A percentile compares a stretch with the other conserved stretches of the same genome.
These are phyloP conservation scores for Mycosphaerella arachidis DNA, from an alignment of 2,329 filamentous ascomycete species.

Conservation along the genomic window DNA sequence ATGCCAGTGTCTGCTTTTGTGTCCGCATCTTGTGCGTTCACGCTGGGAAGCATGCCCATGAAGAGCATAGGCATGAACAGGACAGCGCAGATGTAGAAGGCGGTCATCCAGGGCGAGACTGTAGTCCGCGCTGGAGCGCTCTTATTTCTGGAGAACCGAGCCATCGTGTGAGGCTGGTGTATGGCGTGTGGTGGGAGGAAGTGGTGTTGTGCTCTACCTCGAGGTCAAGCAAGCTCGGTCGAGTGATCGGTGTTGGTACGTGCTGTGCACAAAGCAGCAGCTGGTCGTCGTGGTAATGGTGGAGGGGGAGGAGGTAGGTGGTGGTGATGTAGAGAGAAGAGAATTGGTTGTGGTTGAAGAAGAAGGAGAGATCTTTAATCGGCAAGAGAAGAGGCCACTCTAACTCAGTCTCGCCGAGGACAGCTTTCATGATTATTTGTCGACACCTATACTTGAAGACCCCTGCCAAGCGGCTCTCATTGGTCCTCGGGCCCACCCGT, in stretches of 20 bases:
- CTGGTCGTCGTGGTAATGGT: neutral
- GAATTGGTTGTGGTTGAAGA: neutral
- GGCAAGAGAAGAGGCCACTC: neutral
- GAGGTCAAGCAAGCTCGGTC: neutral
- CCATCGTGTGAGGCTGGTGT: constrained; percentile 31
- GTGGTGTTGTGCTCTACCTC: constrained; percentile 3
- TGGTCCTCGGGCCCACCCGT: neutral
- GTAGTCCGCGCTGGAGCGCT: constrained; percentile 23
- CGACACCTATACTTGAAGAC: neutral
- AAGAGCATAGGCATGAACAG: constrained; percentile 81
- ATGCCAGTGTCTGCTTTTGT: constrained; percentile 71
- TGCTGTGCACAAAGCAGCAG: neutral
- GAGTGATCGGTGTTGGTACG: neutral
- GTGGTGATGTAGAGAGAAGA: neutral
- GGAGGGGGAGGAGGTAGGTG: neutral
- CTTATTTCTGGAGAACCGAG: constrained; percentile 33
- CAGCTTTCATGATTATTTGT: neutral
- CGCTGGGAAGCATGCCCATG: constrained; percentile 56
- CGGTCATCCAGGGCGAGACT: constrained; percentile 62
- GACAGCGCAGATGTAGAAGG: constrained; percentile 87
- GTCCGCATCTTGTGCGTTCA: constrained; percentile 58
- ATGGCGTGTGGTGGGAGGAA: neutral
- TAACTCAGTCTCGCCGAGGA: neutral
- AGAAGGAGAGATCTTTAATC: neutral
- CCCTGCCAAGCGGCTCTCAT: neutral